A percentile compares a stretch with the other conserved stretches of the same genome.
Conservation (phyloP, 768 basidiomycete genomes). For the Leucosporidium scottii region DNA sequence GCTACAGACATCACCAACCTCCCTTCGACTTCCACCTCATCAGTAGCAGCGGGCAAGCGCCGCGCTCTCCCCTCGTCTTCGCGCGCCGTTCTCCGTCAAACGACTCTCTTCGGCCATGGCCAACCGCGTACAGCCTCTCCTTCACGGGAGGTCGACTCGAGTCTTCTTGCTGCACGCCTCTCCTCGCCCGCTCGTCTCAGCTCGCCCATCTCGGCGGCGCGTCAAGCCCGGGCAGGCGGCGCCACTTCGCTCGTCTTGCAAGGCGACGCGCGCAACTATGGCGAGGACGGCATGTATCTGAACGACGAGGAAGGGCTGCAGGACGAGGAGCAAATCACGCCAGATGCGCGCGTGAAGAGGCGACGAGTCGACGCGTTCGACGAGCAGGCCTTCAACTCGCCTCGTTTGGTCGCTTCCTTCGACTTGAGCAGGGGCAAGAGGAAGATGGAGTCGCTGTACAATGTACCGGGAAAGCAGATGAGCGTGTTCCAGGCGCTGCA, state of each 20-base stretch:
- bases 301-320: too few species aligned
- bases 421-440: background rate
- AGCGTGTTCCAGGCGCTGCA: constrained; percentile 14
- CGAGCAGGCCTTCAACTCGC: background rate
- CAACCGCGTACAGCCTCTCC: constrained; percentile 1
- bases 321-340: too few species aligned
- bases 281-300: too few species aligned
- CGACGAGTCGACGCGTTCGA: too few species aligned
- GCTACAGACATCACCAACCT: constrained; percentile 24
- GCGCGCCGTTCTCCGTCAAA: background rate
- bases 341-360: too few species aligned
- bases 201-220: too few species aligned
- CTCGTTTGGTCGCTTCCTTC: background rate
- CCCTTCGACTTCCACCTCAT: background rate
- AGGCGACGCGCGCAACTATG: too few species aligned
- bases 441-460: background rate
- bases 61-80: background rate
- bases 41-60: background rate
- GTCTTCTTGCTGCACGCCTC: background rate
- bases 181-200: background rate
- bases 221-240: too few species aligned
- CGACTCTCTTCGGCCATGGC: background rate
- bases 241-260: too few species aligned
- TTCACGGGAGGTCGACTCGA: constrained; percentile 5
- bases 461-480: constrained; percentile 8